Base-by-base conservation (phyloP, 202 grass and related monocot species). In the Zizania palustris region DNA sequence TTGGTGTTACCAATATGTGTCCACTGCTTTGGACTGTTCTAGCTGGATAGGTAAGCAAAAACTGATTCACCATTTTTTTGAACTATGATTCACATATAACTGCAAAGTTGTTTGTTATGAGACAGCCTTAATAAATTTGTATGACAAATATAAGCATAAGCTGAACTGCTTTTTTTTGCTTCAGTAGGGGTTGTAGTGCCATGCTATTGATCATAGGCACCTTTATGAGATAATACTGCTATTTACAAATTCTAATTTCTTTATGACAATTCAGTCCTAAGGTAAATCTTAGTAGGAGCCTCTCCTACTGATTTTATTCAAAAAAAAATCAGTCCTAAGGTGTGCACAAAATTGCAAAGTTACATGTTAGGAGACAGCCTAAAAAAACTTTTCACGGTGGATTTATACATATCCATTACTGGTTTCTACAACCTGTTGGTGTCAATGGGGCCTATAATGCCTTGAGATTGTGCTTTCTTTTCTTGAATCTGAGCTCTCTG, bases 201-300 rank as follows among this genome's bases (percentile, higher is more conserved):
- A 80, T 75, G 64, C 49, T 19, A 75, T 50, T 84, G 37, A 69
- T 45, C 16, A 15, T 18, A 69, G 42, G 28, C 28, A 28, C 28
- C 28, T 28, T 28, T 28, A 28, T 28, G 28, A 67, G 44, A 67
- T 60, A 78, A 73, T 43, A 40, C 54, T 73, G 53, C 40, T 39
- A 74, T 70, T 64, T 88, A 65, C 70, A 69, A 55, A 65, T 74
- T 70, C 62, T 41, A 83, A 16, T 62, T 72, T 71, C 66, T 71
- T 12, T 70, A 69, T 75, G 64, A 65, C 20, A 71, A 28, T 53
- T 80, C 35, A 56, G 19, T 48, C 39, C 28, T 34, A 55, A 70
- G 41, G 75, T 74, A n/a, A n/a, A n/a, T n/a, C n/a, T n/a, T n/a
- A n/a, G n/a, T n/a, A n/a, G n/a, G n/a, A n/a, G n/a, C n/a, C n/a